A percentile compares a stretch with the other conserved stretches of the same genome.
Evolutionary conservation across 2,329 filamentous ascomycete genomes (phyloP).

Genomic region (Escovopsis sp.): DNA sequence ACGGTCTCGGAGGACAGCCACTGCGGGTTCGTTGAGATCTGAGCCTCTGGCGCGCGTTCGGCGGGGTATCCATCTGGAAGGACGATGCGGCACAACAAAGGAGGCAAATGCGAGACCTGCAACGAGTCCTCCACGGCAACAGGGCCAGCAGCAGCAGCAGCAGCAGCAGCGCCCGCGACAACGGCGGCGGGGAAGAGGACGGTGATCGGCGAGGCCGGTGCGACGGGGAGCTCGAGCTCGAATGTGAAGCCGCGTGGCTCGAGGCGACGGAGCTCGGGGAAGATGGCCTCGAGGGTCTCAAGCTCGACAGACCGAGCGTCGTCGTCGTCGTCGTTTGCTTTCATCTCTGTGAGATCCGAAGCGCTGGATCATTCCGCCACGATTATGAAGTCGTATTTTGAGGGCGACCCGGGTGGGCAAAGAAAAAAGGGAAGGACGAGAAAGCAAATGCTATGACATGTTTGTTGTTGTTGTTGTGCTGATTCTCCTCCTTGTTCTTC

Average conservation of each 20-base stretch:
- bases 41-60: conserved; percentile 31
- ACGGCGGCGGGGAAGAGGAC: conserved; percentile 36
- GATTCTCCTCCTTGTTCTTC: too few species aligned
- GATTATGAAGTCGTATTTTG: not conserved
- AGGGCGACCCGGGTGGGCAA: too few species aligned
- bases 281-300: conserved; percentile 46
- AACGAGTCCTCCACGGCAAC: conserved; percentile 26
- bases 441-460: not conserved
- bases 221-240: conserved; percentile 41
- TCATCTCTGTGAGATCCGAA: conserved; percentile 15
- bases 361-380: conserved; percentile 3
- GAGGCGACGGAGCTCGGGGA: conserved; percentile 42
- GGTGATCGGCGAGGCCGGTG: conserved; percentile 36
- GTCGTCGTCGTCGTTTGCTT: conserved; percentile 32
- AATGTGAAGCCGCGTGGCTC: conserved; percentile 29
- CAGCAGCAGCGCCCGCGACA: conserved; percentile 1
- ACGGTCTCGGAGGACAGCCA: conserved; percentile 40
- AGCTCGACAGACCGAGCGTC: conserved; percentile 44
- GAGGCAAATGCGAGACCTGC: conserved; percentile 40
- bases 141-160: not conserved
- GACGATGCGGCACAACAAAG: conserved; percentile 35
- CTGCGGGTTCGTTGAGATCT: conserved; percentile 36
- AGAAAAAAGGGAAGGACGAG: not conserved
- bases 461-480: not conserved
- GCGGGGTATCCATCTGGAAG: conserved; percentile 45